Conservation (phyloP, 371 early-diverging fungal genomes). For the Mortierella sp. region DNA sequence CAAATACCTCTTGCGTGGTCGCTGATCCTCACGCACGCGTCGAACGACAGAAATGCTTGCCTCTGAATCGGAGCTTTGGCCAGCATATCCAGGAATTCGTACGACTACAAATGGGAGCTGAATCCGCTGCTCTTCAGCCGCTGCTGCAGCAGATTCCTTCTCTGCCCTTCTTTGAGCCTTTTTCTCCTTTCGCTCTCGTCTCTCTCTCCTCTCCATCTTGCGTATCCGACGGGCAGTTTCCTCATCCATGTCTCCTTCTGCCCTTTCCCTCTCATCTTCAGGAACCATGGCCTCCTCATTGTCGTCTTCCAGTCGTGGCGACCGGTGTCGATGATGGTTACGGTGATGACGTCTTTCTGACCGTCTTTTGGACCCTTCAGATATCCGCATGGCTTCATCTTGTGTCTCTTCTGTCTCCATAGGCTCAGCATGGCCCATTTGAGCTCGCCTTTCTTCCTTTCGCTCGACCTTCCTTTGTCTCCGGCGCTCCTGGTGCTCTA, state of each 20-base stretch:
- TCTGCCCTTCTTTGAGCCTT: slow-evolving; percentile 29
- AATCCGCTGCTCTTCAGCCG: slow-evolving; percentile 21
- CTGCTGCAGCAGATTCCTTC: slow-evolving; percentile 6
- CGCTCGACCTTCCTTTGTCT: slow-evolving; percentile 20
- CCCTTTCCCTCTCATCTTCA: background rate
- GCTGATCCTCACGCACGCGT: slow-evolving; percentile 39
- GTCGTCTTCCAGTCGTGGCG: slow-evolving; percentile 17
- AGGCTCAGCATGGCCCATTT: slow-evolving; percentile 3
- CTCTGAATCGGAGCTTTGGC: slow-evolving; percentile 50
- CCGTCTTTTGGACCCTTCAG: slow-evolving; percentile 9
- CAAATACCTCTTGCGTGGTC: slow-evolving; percentile 35
- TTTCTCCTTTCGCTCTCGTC: slow-evolving; percentile 29
- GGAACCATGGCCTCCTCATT: slow-evolving; percentile 1
- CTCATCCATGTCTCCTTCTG: slow-evolving; percentile 17
- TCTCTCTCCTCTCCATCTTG: slow-evolving; percentile 24
- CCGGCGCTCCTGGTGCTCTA: slow-evolving; percentile 26
- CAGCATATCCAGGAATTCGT: slow-evolving; percentile 31
- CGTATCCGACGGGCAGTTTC: slow-evolving; percentile 19
- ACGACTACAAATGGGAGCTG: slow-evolving; percentile 35
- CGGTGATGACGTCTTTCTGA: slow-evolving; percentile 32
- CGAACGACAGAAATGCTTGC: slow-evolving; percentile 36
- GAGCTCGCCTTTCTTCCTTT: slow-evolving; percentile 21
- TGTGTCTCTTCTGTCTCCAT: slow-evolving; percentile 7
- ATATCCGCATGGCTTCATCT: background rate
- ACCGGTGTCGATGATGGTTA: slow-evolving; percentile 25